Conservation (phyloP, 257 asterid species). For the Thymus quinquecostatus region DNA sequence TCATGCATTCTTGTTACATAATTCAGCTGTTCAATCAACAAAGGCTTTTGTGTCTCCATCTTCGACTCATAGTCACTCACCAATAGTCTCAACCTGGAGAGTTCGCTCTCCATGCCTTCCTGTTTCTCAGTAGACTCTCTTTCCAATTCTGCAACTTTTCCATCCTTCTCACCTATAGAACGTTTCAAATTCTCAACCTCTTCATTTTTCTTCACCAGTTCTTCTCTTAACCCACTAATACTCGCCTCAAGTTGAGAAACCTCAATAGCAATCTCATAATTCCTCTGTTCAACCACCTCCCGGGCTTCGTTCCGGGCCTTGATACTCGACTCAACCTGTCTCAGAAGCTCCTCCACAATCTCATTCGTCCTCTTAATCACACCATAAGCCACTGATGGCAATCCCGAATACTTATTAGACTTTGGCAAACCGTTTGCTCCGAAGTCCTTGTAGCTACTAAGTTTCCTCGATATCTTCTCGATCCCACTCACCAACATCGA, state of each 20-base stretch:
- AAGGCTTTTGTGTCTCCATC: slow-evolving; percentile 62
- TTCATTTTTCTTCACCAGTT: slow-evolving; percentile 54
- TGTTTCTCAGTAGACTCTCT: slow-evolving; percentile 57
- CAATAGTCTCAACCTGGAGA: slow-evolving; percentile 52
- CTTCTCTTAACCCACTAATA: slow-evolving; percentile 79
- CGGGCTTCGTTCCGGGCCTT: slow-evolving; percentile 83
- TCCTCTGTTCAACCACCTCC: slow-evolving; percentile 83
- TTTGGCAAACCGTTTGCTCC: slow-evolving; percentile 76
- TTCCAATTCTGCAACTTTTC: slow-evolving; percentile 49
- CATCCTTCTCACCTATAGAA: slow-evolving; percentile 56
- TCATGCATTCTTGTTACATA: slow-evolving; percentile 69
- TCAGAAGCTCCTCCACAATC: slow-evolving; percentile 85
- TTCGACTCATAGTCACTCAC: slow-evolving; percentile 60
- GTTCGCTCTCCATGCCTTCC: slow-evolving; percentile 56
- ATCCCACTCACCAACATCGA: slow-evolving; percentile 91
- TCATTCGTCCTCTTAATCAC: slow-evolving; percentile 93
- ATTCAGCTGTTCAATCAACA: slow-evolving; percentile 76
- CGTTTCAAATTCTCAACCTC: slow-evolving; percentile 56
- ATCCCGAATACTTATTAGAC: slow-evolving; percentile 85
- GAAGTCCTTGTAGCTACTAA: slow-evolving; percentile 71
- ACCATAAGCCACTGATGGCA: slow-evolving; percentile 90
- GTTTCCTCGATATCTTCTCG: slow-evolving; percentile 88
- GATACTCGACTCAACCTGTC: slow-evolving; percentile 62
- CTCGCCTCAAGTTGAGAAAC: slow-evolving; percentile 89
- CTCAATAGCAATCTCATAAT: slow-evolving; percentile 97